Evolutionary conservation across 2,329 filamentous ascomycete species (phyloP).

Genomic region (Epichloe brachyelytri): DNA sequence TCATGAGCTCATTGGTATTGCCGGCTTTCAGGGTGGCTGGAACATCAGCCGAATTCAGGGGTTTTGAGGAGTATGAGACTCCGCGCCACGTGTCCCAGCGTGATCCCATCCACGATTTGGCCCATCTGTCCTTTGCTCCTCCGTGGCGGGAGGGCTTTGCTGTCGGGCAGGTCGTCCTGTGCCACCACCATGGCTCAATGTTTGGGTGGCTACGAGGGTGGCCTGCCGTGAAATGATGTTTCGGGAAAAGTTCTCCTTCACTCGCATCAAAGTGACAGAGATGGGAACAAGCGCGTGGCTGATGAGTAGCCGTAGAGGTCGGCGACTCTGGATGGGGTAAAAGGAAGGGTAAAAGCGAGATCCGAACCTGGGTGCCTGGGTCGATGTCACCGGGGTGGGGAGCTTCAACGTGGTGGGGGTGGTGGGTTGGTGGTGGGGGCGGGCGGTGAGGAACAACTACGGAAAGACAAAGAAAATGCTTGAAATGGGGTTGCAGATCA

Average conservation of each 20-base stretch:
- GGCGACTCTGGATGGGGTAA: too few species aligned
- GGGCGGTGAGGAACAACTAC: too few species aligned
- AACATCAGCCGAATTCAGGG: conserved; percentile 9
- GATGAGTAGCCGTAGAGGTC: too few species aligned
- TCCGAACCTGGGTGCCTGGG: too few species aligned
- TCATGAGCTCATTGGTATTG: conserved; percentile 8
- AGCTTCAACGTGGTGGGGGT: too few species aligned
- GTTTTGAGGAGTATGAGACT: conserved; percentile 2
- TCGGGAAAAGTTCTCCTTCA: not conserved
- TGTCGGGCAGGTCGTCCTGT: conserved; percentile 2
- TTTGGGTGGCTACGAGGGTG: not conserved
- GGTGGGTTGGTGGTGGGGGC: too few species aligned
- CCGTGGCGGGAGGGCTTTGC: not conserved
- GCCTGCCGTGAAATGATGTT: not conserved
- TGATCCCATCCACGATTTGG: conserved; percentile 14
- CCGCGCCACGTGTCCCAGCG: not conserved
- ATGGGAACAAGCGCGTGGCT: too few species aligned
- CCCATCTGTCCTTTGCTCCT: conserved; percentile 9
- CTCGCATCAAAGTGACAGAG: not conserved
- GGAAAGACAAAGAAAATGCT: too few species aligned
- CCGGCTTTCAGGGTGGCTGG: conserved; percentile 7
- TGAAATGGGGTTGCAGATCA: too few species aligned
- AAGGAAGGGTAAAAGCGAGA: too few species aligned
- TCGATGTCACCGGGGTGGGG: too few species aligned
- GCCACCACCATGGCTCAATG: conserved; percentile 4